Evolutionary conservation across 2,329 filamentous ascomycete genomes (phyloP), one percentile per base, ranked within the genome.

Genomic region (Xylariaceae sp.): DNA sequence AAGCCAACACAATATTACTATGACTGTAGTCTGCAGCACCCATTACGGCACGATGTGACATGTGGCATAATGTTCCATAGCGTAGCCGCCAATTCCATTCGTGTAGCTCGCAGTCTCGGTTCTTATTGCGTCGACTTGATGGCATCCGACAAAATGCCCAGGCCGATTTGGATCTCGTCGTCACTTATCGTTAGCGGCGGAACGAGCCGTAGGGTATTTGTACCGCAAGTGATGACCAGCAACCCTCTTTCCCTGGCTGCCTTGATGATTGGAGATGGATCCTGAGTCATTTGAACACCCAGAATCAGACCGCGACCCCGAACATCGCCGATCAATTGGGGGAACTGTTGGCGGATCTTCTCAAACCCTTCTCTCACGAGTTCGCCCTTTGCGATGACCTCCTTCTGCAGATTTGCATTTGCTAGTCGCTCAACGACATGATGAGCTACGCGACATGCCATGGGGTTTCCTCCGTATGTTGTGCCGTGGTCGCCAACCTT

Each of bases 401-500:
- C 77, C 44, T 79, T 73, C 67, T 92, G 87, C 48, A 97, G 76
- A 48, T 80, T 76, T 0, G 83, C 77, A 30, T 90, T 84, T 0
- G 88, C 80, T 4, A 99, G 80, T 29, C 89, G 83, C 34, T 78
- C 80, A 54, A 99, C 84, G 56, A 96, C 88, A 74, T 96, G 84
- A 69, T 95, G 89, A 6, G 89, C 94, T 6, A 97, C 75, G 34
- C 91, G 83, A 66, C 84, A 89, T 2, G 88, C 91, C 40, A 96
- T 79, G 6, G 91, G 91, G 74, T 96, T 96, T 41, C 91, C 91
- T 53, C 91, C 91, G 65, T 95, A 96, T 0, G 91, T 96, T 12
- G 91, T 96, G 48, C 91, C 91, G 72, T 96, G 91, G 70, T 96
- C 91, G 55, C 91, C 89, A 34, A 80, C 70, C 62, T 76, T 74